Base-by-base conservation (phyloP, 2,329 filamentous ascomycete species). In the Diaporthe ilicicola region DNA sequence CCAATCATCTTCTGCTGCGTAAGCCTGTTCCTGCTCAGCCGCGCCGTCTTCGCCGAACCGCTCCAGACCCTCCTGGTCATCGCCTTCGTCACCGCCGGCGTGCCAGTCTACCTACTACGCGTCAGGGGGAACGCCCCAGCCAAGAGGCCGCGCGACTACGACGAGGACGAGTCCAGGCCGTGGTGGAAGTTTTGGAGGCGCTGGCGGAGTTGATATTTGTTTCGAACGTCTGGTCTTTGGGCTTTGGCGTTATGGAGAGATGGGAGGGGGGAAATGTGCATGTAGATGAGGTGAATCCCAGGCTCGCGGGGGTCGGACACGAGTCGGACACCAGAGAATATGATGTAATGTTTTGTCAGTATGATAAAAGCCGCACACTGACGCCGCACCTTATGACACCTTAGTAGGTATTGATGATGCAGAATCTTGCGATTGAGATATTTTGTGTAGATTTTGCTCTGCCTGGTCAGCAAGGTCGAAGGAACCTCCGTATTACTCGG, bases 1-100 rank as follows among this genome's bases (percentile, higher is more conserved):
- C 96, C 96, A 13, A 95, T 99, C 74, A 95, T 98, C 70, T 99
- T 99, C 80, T 99, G 96, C 87, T 99, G 96, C 78, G 96, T 99
- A 48, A 97, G 94, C 79, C 81, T 99, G 74, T 99, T 99, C 79
- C 82, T 99, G 74, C 88, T 99, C 51, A 95, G 91, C 78, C 87
- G 96, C 64, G 94, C 95, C 4, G 91, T 98, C 17, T 96, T 99
- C 78, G 93, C 94, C 39, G 92, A 97, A 82, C 96, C 96, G 5
- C 76, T 97, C 65, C 95, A 99, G 85, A 97, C 95, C 0, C 79
- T 97, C 29, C 89, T 95, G 27, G 96, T 99, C 9, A 85, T 98
- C 7, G 91, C 85, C 0, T 99, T 98, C 77, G 93, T 98, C 72
- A 85, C 92, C 5, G 91, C 90, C 0, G 96, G 96, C 1, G 85